Evolutionary conservation across 208 protist genomes (phyloP), one percentile per base, ranked within the genome.

Genomic region (Crithidia brevicula): DNA sequence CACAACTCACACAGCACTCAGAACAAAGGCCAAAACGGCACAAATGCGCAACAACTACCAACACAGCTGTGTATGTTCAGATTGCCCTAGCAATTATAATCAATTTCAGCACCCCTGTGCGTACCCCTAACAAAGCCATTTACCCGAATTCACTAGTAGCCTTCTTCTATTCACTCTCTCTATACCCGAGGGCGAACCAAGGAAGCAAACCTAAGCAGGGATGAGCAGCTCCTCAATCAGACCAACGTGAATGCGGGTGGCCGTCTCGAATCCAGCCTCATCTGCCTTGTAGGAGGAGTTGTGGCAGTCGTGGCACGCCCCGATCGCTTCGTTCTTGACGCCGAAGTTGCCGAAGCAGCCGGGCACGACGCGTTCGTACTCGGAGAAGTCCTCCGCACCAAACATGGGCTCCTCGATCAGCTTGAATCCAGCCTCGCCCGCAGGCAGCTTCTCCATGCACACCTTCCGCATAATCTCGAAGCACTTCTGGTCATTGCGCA

Each of bases 271-370:
- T 27, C 74, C 76, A 16, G 49, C 10, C 52, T 90, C 84, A 43
- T 85, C 79, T 27, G 81, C 67, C 23, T 64, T 47, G 77, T 81
- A 86, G 30, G 74, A 58, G 31, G 77, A 84, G 63, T 71, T 90
- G 68, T 90, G 83, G 60, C 74, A 82, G 38, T 69, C 71, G 27
- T 85, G 54, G 45, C 64, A 70, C 11, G 64, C 64, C n/a, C 64
- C 64, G 22, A 70, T 70, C 2, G 38, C 30, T 46, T 81, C 51
- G 25, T 71, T 63, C 36, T 61, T 59, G 3, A 78, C 81, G 7
- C 85, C 85, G 23, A 90, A 72, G 65, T 71, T 74, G 42, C 77
- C 83, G 18, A 90, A 69, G 62, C 85, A 90, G 5, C 85, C 85
- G 9, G 85, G 81, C 38, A 87, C 69, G n/a, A 81, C 58, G 20